Percentiles rank a stretch among this genome's conserved stretches.
phyloP scores from a whole-genome alignment of 2,329 filamentous ascomycete genomes.

The Microcyclosporella mali region DNA sequence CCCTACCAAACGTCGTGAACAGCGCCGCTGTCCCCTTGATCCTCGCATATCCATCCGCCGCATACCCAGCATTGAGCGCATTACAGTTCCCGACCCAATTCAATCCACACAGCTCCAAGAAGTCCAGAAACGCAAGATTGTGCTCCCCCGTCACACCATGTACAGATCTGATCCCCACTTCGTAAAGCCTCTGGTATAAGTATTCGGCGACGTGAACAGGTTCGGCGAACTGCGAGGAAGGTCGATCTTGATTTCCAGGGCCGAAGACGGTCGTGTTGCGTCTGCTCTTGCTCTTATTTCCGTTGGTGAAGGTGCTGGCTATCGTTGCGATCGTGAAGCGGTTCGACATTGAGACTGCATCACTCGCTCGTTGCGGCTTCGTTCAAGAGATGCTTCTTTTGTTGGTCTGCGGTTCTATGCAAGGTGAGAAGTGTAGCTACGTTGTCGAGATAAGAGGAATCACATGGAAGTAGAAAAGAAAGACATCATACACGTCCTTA shows the following conservation, averaged over 20 bases:
- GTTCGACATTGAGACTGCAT: no score
- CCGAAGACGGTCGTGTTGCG: not conserved
- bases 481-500: no score
- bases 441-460: no score
- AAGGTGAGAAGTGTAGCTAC: no score
- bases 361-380: no score
- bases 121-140: slow-evolving; percentile 1
- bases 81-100: slow-evolving; percentile 4
- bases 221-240: not conserved
- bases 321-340: no score
- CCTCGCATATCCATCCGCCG: slow-evolving; percentile 39
- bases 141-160: slow-evolving; percentile 3
- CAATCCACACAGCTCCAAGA: slow-evolving; percentile 2
- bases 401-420: no score
- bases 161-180: slow-evolving; percentile 2
- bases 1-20: slow-evolving; percentile 40
- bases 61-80: slow-evolving; percentile 4
- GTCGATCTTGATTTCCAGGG: not conserved
- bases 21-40: slow-evolving; percentile 43
- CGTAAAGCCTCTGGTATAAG: not conserved
- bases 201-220: slow-evolving; percentile 3
- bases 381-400: no score
- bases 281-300: not conserved
- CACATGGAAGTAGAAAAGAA: no score
- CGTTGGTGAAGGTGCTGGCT: no score